Percentiles rank a stretch among this genome's conserved stretches.
phyloP scores from a whole-genome alignment of 495 filamentous ascomycete species.

The Penicillium arizonense region DNA sequence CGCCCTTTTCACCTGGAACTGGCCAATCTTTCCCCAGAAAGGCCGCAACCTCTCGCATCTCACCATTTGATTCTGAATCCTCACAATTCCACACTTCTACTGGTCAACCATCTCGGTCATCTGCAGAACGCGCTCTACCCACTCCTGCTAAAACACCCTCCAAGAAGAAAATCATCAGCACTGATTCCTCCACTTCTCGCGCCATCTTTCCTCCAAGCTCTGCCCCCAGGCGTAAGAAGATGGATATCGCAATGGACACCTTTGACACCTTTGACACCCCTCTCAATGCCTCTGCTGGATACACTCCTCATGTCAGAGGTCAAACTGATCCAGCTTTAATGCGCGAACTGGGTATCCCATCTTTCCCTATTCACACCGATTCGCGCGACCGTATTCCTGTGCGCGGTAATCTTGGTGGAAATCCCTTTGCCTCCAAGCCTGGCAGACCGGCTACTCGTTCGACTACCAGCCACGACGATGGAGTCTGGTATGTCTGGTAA shows the following conservation, averaged over 20 bases:
- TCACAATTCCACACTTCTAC: conserved; percentile 8
- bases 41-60: background rate
- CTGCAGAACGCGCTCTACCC: conserved; percentile 58
- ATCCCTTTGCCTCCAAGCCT: conserved; percentile 59
- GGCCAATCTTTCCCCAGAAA: conserved; percentile 1
- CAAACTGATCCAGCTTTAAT: conserved; percentile 37
- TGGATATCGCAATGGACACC: conserved; percentile 61
- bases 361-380: conserved; percentile 85
- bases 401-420: conserved; percentile 60
- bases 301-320: conserved; percentile 43
- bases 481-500: conserved; percentile 86
- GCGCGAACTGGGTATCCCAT: conserved; percentile 15
- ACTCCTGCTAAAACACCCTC: conserved; percentile 87
- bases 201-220: conserved; percentile 66
- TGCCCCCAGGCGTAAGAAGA: conserved; percentile 30
- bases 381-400: conserved; percentile 82
- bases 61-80: conserved; percentile 1
- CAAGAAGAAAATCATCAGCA: conserved; percentile 56
- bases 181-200: conserved; percentile 66
- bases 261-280: conserved; percentile 1
- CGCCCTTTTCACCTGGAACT: conserved; percentile 1
- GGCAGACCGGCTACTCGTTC: conserved; percentile 12
- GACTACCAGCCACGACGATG: conserved; percentile 58
- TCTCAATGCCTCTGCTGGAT: no score
- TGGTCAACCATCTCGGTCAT: conserved; percentile 22